Percentiles rank a stretch among this genome's conserved stretches.
Evolutionary conservation across 768 basidiomycete species (phyloP).

Genomic region (Hemileccinum impolitum): DNA sequence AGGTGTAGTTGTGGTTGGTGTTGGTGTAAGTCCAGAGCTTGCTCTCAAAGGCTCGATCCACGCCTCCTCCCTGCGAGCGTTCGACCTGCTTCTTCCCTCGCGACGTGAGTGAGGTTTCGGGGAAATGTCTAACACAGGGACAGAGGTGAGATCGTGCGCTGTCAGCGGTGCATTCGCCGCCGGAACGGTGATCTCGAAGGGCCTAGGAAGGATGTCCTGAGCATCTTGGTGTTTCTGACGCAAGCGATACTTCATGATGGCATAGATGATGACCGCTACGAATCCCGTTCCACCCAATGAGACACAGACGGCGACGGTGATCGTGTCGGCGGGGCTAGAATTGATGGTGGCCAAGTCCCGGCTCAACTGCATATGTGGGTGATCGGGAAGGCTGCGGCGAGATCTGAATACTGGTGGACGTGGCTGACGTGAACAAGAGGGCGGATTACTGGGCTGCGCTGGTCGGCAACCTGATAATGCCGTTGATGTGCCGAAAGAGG

Average conservation of each 20-base stretch:
- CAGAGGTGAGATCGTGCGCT: not conserved
- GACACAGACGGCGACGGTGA: conserved; percentile 17
- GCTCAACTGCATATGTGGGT: conserved; percentile 3
- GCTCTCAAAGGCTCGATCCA: not conserved
- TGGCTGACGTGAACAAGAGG: not conserved
- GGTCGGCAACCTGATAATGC: conserved; percentile 13
- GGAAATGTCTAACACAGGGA: conserved; percentile 3
- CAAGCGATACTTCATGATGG: conserved; percentile 18
- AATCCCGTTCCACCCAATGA: conserved; percentile 22
- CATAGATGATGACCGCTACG: conserved; percentile 9
- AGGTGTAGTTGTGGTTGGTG: not conserved
- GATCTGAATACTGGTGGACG: not conserved
- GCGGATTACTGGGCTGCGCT: not conserved
- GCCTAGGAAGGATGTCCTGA: conserved; percentile 28
- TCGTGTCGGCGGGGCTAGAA: conserved; percentile 2
- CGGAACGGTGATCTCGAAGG: conserved; percentile 16
- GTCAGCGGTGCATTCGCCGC: conserved; percentile 1
- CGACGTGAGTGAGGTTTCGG: not conserved
- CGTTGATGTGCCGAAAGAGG: not conserved
- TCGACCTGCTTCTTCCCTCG: not conserved
- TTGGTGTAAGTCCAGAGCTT: not conserved
- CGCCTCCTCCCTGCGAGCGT: not conserved
- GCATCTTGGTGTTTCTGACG: conserved; percentile 10
- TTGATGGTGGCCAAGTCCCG: not conserved
- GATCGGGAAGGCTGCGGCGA: not conserved